A percentile compares a stretch with the other conserved stretches of the same genome.
Conservation (phyloP, 2,329 filamentous ascomycete genomes). For the Clonostachys rhizophaga region DNA sequence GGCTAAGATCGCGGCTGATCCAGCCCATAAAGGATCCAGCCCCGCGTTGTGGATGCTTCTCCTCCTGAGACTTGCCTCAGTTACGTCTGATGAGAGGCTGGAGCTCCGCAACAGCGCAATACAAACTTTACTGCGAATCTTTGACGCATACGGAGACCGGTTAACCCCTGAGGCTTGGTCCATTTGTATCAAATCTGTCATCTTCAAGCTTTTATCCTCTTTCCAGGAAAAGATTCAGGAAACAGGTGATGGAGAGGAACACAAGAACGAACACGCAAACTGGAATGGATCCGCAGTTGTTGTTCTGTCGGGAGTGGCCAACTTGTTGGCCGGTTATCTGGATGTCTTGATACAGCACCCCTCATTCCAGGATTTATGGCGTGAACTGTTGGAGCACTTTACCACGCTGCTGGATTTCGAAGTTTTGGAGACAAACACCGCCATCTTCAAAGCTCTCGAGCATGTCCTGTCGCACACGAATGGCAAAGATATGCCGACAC, state of each 20-base stretch:
- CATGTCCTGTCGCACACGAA: constrained; percentile 53
- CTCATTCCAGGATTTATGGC: constrained; percentile 71
- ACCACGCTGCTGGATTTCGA: constrained; percentile 57
- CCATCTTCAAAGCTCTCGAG: constrained; percentile 63
- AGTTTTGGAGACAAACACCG: constrained; percentile 67
- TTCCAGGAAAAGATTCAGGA: constrained; percentile 54
- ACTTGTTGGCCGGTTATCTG: constrained; percentile 71
- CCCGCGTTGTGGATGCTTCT: constrained; percentile 77
- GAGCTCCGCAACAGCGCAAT: constrained; percentile 85
- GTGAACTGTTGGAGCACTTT: constrained; percentile 66
- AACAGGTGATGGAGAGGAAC: constrained; percentile 26
- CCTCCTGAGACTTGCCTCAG: constrained; percentile 63
- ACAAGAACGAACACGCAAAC: constrained; percentile 42
- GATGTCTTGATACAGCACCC: constrained; percentile 62
- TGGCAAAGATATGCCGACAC: constrained; percentile 32
- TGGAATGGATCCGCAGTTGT: constrained; percentile 75
- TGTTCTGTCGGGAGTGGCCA: constrained; percentile 68
- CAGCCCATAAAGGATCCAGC: constrained; percentile 56
- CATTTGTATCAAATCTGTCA: constrained; percentile 73
- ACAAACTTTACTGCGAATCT: constrained; percentile 85
- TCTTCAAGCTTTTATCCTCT: constrained; percentile 72
- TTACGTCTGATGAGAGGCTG: constrained; percentile 66
- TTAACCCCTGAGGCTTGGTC: constrained; percentile 77
- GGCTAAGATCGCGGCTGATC: constrained; percentile 52
- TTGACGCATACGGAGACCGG: constrained; percentile 84